phyloP scores from a whole-genome alignment of 2,329 filamentous ascomycete genomes.

The Botryosphaeria dothidea region DNA sequence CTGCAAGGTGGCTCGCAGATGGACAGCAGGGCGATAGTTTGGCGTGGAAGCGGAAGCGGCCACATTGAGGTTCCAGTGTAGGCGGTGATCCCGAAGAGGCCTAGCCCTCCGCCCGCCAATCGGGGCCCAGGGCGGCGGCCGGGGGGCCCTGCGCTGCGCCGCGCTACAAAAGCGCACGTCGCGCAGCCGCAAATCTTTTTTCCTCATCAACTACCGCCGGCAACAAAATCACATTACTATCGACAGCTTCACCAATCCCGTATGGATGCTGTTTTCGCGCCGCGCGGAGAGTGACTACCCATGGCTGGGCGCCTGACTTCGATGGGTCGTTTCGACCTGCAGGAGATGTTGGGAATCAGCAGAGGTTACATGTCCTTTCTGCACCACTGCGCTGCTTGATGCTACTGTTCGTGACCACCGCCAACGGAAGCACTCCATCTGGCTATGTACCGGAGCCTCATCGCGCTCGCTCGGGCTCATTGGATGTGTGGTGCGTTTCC shows the following conservation, averaged over 20 bases:
- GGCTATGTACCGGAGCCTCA: too few species aligned
- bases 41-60: conserved; percentile 26
- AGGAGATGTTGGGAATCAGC: conserved; percentile 72
- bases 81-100: conserved; percentile 21
- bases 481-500: too few species aligned
- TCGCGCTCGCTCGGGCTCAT: too few species aligned
- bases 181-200: conserved; percentile 38
- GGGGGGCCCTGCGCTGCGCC: background rate
- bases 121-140: conserved; percentile 4
- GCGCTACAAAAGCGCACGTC: conserved; percentile 23
- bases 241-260: conserved; percentile 53
- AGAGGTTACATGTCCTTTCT: conserved; percentile 60
- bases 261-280: conserved; percentile 67
- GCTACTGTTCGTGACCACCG: too few species aligned
- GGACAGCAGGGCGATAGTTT: conserved; percentile 16
- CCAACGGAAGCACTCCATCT: too few species aligned
- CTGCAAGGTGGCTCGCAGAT: background rate
- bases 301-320: conserved; percentile 72
- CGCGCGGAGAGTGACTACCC: conserved; percentile 66
- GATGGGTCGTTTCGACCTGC: conserved; percentile 63
- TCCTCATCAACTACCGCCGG: conserved; percentile 51
- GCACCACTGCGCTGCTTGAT: background rate
- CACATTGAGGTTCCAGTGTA: conserved; percentile 32
- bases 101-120: conserved; percentile 27
- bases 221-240: conserved; percentile 59